Evolutionary conservation across 2,329 filamentous ascomycete genomes (phyloP).

Genomic region (Fonsecaea multimorphosa): DNA sequence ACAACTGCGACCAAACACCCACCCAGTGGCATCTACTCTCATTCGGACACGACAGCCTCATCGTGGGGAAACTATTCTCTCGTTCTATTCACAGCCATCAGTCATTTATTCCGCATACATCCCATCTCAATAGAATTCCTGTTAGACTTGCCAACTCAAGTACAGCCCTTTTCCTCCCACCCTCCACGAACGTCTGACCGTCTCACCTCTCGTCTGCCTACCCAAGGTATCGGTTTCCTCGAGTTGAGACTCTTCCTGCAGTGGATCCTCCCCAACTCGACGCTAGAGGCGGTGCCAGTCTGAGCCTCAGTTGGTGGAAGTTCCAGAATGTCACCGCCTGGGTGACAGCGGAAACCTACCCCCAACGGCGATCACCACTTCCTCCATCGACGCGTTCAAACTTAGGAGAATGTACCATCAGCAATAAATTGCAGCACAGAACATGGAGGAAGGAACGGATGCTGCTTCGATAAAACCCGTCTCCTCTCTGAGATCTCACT

Average conservation of each 20-base stretch:
- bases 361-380: not conserved
- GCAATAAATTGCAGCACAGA: slow-evolving; percentile 30
- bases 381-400: not conserved
- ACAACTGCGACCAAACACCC: slow-evolving; percentile 1
- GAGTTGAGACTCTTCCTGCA: not conserved
- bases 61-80: slow-evolving; percentile 1
- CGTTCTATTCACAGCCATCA: not conserved
- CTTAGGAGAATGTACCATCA: slow-evolving; percentile 12
- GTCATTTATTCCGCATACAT: not conserved
- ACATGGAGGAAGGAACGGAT: slow-evolving; percentile 34
- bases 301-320: not conserved
- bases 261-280: not conserved
- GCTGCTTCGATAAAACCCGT: slow-evolving; percentile 48
- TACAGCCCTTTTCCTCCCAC: not conserved
- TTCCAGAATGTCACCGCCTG: slow-evolving; percentile 14
- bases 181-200: slow-evolving; percentile 9
- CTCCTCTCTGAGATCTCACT: slow-evolving; percentile 57
- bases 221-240: not conserved
- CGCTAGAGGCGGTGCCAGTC: not conserved
- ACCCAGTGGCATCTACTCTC: not conserved
- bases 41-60: slow-evolving; percentile 7
- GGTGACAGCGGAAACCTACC: slow-evolving; percentile 7
- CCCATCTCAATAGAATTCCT: slow-evolving; percentile 4
- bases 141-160: not conserved
- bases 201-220: slow-evolving; percentile 9